Evolutionary conservation across 1,284 basidiomycete genomes (phyloP).

Genomic region (Papiliotrema flavescens): DNA sequence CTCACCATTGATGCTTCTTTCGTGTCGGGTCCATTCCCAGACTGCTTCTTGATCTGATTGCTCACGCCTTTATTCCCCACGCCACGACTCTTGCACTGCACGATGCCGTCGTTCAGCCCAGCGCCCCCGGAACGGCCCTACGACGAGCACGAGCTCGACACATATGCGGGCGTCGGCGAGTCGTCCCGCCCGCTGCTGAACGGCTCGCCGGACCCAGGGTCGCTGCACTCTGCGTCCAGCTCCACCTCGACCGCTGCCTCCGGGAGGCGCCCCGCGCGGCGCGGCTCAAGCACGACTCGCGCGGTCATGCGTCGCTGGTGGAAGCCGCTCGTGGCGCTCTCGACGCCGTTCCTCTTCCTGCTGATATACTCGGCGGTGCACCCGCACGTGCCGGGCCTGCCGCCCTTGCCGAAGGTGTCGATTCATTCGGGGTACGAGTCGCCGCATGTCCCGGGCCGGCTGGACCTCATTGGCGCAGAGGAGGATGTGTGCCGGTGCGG

Average conservation of each 20-base stretch:
- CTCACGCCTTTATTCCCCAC: no score
- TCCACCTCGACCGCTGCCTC: not conserved
- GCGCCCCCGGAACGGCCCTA: no score
- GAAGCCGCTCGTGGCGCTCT: constrained; percentile 25
- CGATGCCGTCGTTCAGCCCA: no score
- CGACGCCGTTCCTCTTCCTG: constrained; percentile 28
- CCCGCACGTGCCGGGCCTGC: constrained; percentile 38
- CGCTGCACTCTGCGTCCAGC: not conserved
- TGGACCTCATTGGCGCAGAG: constrained; percentile 7
- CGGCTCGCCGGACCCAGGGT: not conserved
- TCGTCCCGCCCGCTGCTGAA: not conserved
- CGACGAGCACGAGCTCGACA: no score
- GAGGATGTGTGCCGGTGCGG: constrained; percentile 30
- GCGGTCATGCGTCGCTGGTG: constrained; percentile 11
- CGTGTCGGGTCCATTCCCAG: no score
- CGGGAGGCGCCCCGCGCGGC: not conserved
- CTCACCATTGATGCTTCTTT: no score
- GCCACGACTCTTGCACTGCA: no score
- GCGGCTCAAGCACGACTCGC: no score
- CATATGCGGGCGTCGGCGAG: no score
- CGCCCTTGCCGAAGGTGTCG: constrained; percentile 34
- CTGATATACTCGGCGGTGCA: constrained; percentile 35
- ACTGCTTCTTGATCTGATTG: no score
- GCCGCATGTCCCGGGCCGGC: not conserved
- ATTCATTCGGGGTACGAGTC: constrained; percentile 7